phyloP scores from a whole-genome alignment of 2,329 filamentous ascomycete genomes.

The Monosporascus cannonballus region DNA sequence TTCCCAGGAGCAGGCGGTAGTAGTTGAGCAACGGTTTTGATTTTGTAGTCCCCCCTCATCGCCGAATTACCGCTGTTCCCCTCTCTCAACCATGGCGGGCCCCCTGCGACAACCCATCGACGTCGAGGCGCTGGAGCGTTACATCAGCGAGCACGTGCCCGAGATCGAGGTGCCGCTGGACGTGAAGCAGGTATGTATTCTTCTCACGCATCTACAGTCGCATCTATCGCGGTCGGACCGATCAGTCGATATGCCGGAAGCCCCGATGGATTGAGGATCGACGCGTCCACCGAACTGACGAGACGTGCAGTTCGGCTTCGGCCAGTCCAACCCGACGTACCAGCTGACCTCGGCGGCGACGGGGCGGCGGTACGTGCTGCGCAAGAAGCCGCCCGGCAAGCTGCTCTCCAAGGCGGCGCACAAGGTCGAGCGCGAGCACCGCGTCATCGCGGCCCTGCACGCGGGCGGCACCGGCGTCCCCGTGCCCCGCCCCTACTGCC shows the following conservation, averaged over 20 bases:
- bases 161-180: slow-evolving; percentile 77
- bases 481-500: slow-evolving; percentile 73
- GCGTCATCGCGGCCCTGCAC: slow-evolving; percentile 75
- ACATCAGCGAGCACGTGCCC: slow-evolving; percentile 72
- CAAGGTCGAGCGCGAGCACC: slow-evolving; percentile 92
- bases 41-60: too few species aligned
- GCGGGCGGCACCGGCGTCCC: slow-evolving; percentile 65
- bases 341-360: slow-evolving; percentile 66
- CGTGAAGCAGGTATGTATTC: slow-evolving; percentile 69
- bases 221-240: too few species aligned
- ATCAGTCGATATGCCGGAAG: too few species aligned
- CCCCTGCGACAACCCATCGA: slow-evolving; percentile 87
- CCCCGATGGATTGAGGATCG: not conserved
- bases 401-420: slow-evolving; percentile 91
- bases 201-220: not conserved
- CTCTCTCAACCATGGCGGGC: slow-evolving; percentile 62
- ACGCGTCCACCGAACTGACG: slow-evolving; percentile 2
- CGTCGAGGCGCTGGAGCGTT: slow-evolving; percentile 69
- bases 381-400: slow-evolving; percentile 96
- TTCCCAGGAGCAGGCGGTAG: too few species aligned
- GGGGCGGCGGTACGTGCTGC: slow-evolving; percentile 73
- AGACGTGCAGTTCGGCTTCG: slow-evolving; percentile 75
- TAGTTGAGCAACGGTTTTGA: too few species aligned
- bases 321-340: slow-evolving; percentile 96
- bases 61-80: not conserved